Conservation (phyloP, 768 basidiomycete genomes). For the Leucocoprinus sp. region DNA sequence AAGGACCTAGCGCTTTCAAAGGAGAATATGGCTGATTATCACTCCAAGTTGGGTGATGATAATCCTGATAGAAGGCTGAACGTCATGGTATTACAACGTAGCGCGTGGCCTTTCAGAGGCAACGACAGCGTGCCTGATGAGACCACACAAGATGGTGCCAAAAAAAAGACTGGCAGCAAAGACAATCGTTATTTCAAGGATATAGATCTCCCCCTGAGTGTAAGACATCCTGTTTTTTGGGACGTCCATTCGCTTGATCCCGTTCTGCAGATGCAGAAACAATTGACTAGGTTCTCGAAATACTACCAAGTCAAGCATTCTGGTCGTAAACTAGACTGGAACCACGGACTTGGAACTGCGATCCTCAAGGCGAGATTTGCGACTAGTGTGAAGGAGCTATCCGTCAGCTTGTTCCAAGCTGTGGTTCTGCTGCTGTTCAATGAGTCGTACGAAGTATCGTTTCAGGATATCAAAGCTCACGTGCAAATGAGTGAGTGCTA, state of each 20-base stretch:
- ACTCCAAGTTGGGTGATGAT: constrained; percentile 31
- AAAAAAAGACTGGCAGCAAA: neutral
- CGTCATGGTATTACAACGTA: constrained; percentile 80
- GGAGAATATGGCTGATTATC: constrained; percentile 64
- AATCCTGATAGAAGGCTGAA: constrained; percentile 43
- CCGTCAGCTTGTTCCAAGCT: constrained; percentile 86
- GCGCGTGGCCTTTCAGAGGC: constrained; percentile 77
- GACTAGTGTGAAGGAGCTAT: constrained; percentile 71
- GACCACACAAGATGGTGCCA: neutral
- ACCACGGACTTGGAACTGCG: constrained; percentile 80
- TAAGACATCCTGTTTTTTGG: constrained; percentile 23
- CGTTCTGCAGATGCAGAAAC: constrained; percentile 56
- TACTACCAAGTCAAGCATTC: constrained; percentile 80
- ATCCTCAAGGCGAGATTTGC: constrained; percentile 66
- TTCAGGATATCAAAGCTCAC: constrained; percentile 55
- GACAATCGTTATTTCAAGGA: constrained; percentile 17
- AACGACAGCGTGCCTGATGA: constrained; percentile 22
- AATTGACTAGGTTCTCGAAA: constrained; percentile 49
- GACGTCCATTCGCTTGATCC: neutral
- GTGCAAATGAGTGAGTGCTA: constrained; percentile 48
- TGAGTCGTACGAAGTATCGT: constrained; percentile 48
- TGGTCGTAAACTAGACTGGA: constrained; percentile 74
- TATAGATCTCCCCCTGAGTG: constrained; percentile 45
- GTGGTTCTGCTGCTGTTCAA: constrained; percentile 86
- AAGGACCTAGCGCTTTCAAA: constrained; percentile 75